Base-by-base conservation (phyloP, 2,329 filamentous ascomycete genomes). In the Sporothrix dimorphospora region DNA sequence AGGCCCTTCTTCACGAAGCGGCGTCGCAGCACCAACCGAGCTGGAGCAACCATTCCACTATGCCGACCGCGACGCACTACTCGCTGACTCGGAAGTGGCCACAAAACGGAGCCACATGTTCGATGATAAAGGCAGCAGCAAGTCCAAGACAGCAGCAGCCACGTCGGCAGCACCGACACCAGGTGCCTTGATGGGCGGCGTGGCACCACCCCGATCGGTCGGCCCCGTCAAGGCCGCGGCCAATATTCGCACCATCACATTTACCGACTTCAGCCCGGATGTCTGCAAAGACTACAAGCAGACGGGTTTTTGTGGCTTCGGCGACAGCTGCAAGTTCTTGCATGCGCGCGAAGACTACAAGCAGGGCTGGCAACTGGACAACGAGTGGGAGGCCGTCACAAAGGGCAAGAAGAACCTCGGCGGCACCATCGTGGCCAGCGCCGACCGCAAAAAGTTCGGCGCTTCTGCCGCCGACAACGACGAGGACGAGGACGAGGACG, bases 281-380 rank as follows among this genome's bases (percentile, higher is more conserved):
- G 92, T 97, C 0, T 99, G 96, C 82, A 98, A 98, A 80, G 96
- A 98, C 68, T 80, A 80, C 72, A 81, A 81, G 72, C 75, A 78
- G 75, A 92, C 83, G 27, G 90, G 88, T 0, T 90, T 89, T 78
- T 91, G 88, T 76, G 88, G 81, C 0, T 82, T 82, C 24, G 91
- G 92, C 38, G 93, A 96, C 79, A 90, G 86, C 74, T 97, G 94
- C 84, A 97, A 94, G 78, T 96, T 90, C 78, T 78, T 94, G 0
- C 93, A 96, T 78, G 89, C 89, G 5, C 85, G 93, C 72, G 91
- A 93, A 77, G 92, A 94, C 80, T 92, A 93, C 79, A 94, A 95
- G 77, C 92, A 94, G 79, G 96, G 96, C 2, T 99, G 96, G 96
- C 94, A 98, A 80, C 86, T 99, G 4, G 96, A 99, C 80, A 87